Base-by-base conservation (phyloP, 73 alveolate species). In the Blepharisma stoltei region DNA sequence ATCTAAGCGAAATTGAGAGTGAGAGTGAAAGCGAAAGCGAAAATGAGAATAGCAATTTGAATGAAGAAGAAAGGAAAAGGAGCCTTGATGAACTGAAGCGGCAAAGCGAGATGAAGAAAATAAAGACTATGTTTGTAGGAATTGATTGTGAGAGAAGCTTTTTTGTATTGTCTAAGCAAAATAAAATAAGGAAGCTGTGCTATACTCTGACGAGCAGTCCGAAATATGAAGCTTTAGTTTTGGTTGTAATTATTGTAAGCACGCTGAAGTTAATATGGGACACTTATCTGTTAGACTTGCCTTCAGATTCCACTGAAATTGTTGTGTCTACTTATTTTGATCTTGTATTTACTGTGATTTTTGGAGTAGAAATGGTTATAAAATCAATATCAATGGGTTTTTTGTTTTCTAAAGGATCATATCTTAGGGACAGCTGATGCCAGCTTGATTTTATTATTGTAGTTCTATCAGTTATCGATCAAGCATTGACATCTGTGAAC, bases 181-280 rank as follows among this genome's bases (percentile, higher is more conserved):
- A 87, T 82, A 67, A 55, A 38, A 67, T 96, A 14, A 91, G 99
- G 78, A 86, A 81, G 54, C 77, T 82, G 41, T 88, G 93, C 55
- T 85, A 88, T 43, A 83, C 86, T 65, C n/a, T 88, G 23, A 89
- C 83, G 65, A 88, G 80, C 20, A 79, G 83, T 55, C 78, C 89
- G 50, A 78, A 70, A 48, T 96, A 94, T 81, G 98, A 96, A 78
- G 53, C 71, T 27, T 78, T 86, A 27, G 91, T 96, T 9, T 78
- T 94, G 68, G 25, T 92, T 6, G 80, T 92, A 21, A 96, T 96
- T 71, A 71, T 92, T 6, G 49, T 91, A 54, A 92, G 98, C 25
- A 81, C 96, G 8, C 50, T 92, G 0, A 96, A 96, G 82, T 89
- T 96, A 53, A 90, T 94, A 7, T 55, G 83, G 44, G 99, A 96